Base-by-base conservation (phyloP, 805 yeast species). In the Zygosaccharomyces lentus region DNA sequence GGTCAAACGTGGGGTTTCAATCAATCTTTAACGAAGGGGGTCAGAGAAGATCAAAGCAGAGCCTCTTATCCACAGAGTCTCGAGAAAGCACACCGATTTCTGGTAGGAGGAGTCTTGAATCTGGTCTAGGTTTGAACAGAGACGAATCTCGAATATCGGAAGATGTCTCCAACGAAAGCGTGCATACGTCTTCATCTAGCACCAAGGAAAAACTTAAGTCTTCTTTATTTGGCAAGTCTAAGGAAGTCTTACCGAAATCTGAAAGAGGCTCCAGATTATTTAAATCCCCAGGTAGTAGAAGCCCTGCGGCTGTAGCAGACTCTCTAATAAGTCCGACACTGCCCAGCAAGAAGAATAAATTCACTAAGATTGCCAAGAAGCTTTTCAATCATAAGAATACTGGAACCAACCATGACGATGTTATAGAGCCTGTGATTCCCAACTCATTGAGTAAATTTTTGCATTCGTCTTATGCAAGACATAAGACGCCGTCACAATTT, bases 391-490 rank as follows among this genome's bases (percentile, higher is more conserved):
- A 52, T 29, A 61, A 56, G 17, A 52, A 41, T 26, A 55, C 49
- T 29, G 49, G 59, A 32, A 50, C 50, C 29, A 45, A 47, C 6
- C 45, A 46, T 19, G 54, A 57, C 21, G 62, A 56, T 26, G 51
- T 37, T 8, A 37, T 39, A 15, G 66, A 62, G 26, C 55, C 57
- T 8, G 57, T 52, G 5, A 35, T 57, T 5, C 64, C 66, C 6
- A 59, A 47, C 27, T 54, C 66, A 1, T 44, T 63, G 37, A 58
- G 62, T 43, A 62, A 59, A 47, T 62, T 64, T 52, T 48, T 64
- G 26, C 67, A 64, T 49, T 59, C 65, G 5, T 57, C 64, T 9
- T 60, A 59, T 36, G 56, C 53, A 15, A 61, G 58, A 37, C 66
- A 64, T 45, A 61, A 56, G 47, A 53, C 64, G 1, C 61, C 65